Evolutionary conservation across 768 basidiomycete genomes (phyloP).

Genomic region (Mycena capillaripes): DNA sequence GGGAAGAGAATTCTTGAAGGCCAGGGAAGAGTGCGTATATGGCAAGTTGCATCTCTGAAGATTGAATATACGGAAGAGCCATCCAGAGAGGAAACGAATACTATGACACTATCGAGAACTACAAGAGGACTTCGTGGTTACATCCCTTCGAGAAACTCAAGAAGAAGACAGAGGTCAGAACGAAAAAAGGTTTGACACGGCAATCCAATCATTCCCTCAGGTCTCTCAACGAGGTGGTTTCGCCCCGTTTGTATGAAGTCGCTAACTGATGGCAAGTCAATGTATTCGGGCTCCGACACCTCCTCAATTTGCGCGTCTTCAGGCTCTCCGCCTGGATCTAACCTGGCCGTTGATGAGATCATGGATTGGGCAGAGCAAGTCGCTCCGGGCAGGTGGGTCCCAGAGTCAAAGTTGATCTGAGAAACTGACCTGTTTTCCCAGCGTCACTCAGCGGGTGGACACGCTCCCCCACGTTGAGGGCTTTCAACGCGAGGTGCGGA

Average conservation of each 20-base stretch:
- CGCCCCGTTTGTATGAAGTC: no score
- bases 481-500: no score
- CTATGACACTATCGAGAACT: not conserved
- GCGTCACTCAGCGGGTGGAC: no score
- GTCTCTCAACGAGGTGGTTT: constrained; percentile 2
- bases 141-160: constrained; percentile 2
- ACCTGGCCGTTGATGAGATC: not conserved
- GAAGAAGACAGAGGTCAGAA: not conserved
- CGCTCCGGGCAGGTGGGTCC: no score
- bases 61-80: not conserved
- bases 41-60: not conserved
- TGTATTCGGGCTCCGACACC: constrained; percentile 6
- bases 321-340: constrained; percentile 10
- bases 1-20: constrained; percentile 10
- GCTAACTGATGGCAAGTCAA: not conserved
- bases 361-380: not conserved
- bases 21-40: constrained; percentile 3
- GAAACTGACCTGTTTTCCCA: no score
- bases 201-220: constrained; percentile 5
- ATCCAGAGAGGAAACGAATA: not conserved
- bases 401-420: no score
- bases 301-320: constrained; percentile 14
- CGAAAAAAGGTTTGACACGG: not conserved
- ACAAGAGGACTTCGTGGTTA: constrained; percentile 3
- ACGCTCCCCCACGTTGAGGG: no score